These are phyloP conservation scores for Pseudocohnilembus persalinus DNA, from an alignment of 169 alveolate genomes.

Conservation along the genomic window DNA sequence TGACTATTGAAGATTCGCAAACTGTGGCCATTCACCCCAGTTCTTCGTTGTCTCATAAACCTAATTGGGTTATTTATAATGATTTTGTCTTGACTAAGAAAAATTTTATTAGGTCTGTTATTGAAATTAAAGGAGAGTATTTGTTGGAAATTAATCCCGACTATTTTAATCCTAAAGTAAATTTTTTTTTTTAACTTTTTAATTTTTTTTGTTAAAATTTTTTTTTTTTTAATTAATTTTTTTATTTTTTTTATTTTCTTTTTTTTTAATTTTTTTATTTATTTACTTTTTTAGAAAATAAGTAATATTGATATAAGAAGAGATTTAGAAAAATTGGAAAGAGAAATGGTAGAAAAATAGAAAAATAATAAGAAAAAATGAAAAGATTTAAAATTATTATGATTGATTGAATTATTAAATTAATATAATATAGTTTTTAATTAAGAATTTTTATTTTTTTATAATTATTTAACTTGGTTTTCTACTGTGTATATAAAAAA, in stretches of 20 bases:
- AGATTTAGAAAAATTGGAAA: constrained; percentile 46
- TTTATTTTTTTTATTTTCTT: no score
- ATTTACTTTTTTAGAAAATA: constrained; percentile 10
- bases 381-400: background rate
- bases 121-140: constrained; percentile 91
- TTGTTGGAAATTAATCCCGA: constrained; percentile 73
- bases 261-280: no score
- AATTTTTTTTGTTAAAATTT: no score
- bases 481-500: no score
- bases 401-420: no score
- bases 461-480: no score
- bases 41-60: constrained; percentile 92
- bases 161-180: constrained; percentile 37
- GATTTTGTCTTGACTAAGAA: constrained; percentile 97
- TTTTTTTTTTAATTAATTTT: no score
- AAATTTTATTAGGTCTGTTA: constrained; percentile 95
- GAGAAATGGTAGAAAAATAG: constrained; percentile 7
- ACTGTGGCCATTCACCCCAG: constrained; percentile 98
- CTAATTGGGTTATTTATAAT: constrained; percentile 96
- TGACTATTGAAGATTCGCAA: constrained; percentile 95
- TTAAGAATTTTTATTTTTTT: no score
- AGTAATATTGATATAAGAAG: constrained; percentile 41
- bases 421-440: no score
- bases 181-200: no score
- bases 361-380: background rate